Evolutionary conservation across 495 filamentous ascomycete species (phyloP), one percentile per base, ranked within the genome.

Genomic region (Bacidia gigantensis): DNA sequence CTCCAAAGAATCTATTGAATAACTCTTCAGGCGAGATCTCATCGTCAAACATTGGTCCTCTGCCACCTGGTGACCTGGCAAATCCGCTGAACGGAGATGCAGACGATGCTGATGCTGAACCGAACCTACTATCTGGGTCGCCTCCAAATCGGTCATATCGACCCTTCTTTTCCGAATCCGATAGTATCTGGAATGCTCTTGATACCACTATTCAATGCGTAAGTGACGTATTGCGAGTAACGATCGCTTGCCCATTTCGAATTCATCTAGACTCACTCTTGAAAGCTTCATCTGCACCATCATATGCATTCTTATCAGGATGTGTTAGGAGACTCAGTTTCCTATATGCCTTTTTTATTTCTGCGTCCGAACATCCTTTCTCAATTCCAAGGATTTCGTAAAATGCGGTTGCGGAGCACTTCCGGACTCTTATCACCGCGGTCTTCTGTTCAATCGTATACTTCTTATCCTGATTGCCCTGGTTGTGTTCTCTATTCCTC

Each of bases 231-330:
- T 14, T 26, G 44, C 22, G 2, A 2, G 54, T 59, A 26, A 58
- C 55, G 46, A 21, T 18, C 38, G 17, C 42, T 11, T n/a, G n/a
- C n/a, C n/a, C n/a, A n/a, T n/a, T n/a, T n/a, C n/a, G n/a, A n/a
- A n/a, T n/a, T n/a, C n/a, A n/a, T 18, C 22, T 26, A 38, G 35
- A 73, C 80, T 69, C 64, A 86, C 82, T 68, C 69, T 97, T 97
- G 68, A 98, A 98, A 21, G 92, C 92, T 69, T 98, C 92, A 67
- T 95, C 92, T 50, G 92, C 89, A 29, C 89, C 82, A 25, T 90
- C 86, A 67, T 94, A 89, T n/a, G 87, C 89, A 72, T 96, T 98
- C 73, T 98, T 98, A 71, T 98, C 92, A 51, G 92, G 92, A 72
- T 98, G 92, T 51, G 90, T 96, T 60, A 95, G 70, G 59, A 98